These are phyloP conservation scores for Tolypocladium tundrense DNA, from an alignment of 2,329 filamentous ascomycete genomes.

Conservation along the genomic window DNA sequence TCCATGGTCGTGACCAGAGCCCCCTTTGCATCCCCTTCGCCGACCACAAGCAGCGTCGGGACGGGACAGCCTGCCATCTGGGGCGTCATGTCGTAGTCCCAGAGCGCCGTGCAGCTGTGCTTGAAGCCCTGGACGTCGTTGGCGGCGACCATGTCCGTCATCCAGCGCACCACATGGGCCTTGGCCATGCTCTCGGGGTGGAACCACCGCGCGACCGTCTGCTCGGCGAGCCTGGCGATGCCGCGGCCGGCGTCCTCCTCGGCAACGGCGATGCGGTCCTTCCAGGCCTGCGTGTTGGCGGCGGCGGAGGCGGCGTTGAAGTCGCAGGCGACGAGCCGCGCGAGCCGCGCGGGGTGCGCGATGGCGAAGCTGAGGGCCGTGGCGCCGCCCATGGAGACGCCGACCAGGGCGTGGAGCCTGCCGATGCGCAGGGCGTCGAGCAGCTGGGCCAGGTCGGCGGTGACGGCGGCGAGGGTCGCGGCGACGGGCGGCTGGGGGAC, in stretches of 20 bases:
- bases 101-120: slow-evolving; percentile 58
- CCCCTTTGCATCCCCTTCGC: slow-evolving; percentile 58
- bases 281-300: slow-evolving; percentile 71
- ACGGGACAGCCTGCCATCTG: slow-evolving; percentile 43
- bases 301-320: slow-evolving; percentile 65
- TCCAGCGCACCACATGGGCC: slow-evolving; percentile 37
- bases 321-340: slow-evolving; percentile 62
- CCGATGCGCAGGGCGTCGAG: slow-evolving; percentile 60
- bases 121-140: slow-evolving; percentile 64
- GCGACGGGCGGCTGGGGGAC: slow-evolving; percentile 36
- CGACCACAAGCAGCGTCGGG: slow-evolving; percentile 60
- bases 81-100: slow-evolving; percentile 56
- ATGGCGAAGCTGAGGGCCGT: slow-evolving; percentile 67
- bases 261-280: slow-evolving; percentile 60
- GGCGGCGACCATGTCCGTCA: slow-evolving; percentile 56
- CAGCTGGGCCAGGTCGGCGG: slow-evolving; percentile 55
- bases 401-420: slow-evolving; percentile 56
- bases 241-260: slow-evolving; percentile 47
- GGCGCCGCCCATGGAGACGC: slow-evolving; percentile 73
- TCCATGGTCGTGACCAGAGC: slow-evolving; percentile 73
- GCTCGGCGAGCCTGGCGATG: slow-evolving; percentile 55
- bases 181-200: slow-evolving; percentile 44
- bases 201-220: slow-evolving; percentile 73
- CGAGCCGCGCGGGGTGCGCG: slow-evolving; percentile 47
- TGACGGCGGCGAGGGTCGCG: slow-evolving; percentile 53